Conservation (phyloP, 2,329 filamentous ascomycete species). For the Keithomyces neogunnii region DNA sequence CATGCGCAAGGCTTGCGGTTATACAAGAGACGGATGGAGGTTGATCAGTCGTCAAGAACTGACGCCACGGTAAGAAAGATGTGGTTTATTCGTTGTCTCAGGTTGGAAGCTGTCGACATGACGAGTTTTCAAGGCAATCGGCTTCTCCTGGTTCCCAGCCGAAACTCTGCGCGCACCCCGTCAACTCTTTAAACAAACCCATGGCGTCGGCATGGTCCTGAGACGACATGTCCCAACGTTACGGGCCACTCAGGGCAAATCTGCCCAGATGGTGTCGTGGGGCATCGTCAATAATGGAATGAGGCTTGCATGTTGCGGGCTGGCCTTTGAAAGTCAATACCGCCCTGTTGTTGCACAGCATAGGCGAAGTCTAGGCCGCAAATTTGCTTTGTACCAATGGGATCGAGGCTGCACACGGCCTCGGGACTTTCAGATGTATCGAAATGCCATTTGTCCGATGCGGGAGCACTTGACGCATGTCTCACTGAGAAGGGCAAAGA, state of each 20-base stretch:
- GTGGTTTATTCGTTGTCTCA: background rate
- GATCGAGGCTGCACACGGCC: background rate
- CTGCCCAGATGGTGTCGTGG: no score
- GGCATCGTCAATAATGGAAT: background rate
- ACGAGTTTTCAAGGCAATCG: background rate
- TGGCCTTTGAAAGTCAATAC: background rate
- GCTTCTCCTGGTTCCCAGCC: background rate
- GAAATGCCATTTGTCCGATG: background rate
- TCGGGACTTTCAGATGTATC: background rate
- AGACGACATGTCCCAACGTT: no score
- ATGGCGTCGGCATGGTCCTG: background rate
- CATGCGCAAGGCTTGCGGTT: no score
- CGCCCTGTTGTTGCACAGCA: background rate
- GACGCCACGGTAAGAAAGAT: background rate
- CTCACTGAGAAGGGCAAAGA: background rate
- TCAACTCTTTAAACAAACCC: background rate
- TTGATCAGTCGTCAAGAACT: background rate
- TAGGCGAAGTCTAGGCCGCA: background rate
- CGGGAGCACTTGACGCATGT: background rate
- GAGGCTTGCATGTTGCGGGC: slow-evolving; percentile 1
- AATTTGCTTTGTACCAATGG: background rate
- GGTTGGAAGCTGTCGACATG: background rate
- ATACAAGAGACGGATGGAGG: background rate
- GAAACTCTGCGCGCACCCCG: background rate
- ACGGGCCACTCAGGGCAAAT: no score